Evolutionary conservation across 2,329 filamentous ascomycete genomes (phyloP).

Genomic region (Colletotrichum limetticola): DNA sequence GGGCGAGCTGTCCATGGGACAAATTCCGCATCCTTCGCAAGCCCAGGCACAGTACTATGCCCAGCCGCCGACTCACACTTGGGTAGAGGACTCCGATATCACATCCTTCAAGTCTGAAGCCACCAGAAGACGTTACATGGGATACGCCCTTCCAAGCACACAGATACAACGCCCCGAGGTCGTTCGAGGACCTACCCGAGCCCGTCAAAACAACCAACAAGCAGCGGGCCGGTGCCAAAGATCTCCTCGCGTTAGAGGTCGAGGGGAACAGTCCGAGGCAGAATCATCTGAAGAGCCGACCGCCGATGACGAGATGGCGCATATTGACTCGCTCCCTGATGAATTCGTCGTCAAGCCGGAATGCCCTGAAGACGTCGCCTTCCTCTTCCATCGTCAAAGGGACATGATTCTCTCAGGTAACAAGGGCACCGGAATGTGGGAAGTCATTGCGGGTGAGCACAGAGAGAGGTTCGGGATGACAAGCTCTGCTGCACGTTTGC

Average conservation of each 20-base stretch:
- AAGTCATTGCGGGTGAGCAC: conserved; percentile 60
- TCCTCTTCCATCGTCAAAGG: conserved; percentile 61
- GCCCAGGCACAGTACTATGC: conserved; percentile 10
- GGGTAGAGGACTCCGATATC: conserved; percentile 2
- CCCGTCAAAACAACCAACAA: not conserved
- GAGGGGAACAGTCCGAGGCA: not conserved
- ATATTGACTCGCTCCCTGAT: conserved; percentile 6
- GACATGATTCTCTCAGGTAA: conserved; percentile 49
- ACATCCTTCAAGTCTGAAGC: not conserved
- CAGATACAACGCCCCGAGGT: conserved; percentile 12
- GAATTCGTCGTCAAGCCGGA: conserved; percentile 53
- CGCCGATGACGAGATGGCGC: not conserved
- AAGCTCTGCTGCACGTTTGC: conserved; percentile 60
- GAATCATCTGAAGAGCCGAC: not conserved
- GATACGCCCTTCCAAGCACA: conserved; percentile 21
- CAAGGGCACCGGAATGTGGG: conserved; percentile 70
- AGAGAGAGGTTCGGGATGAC: conserved; percentile 46
- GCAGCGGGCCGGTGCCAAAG: not conserved
- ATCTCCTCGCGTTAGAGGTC: not conserved
- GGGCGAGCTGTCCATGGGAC: conserved; percentile 22
- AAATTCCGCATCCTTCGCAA: not conserved
- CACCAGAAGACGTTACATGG: conserved; percentile 5
- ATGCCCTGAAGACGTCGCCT: conserved; percentile 59
- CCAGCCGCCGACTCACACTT: not conserved
- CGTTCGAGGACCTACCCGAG: not conserved